phyloP scores from a whole-genome alignment of 2,329 filamentous ascomycete species.

The Canariomyces notabilis region DNA sequence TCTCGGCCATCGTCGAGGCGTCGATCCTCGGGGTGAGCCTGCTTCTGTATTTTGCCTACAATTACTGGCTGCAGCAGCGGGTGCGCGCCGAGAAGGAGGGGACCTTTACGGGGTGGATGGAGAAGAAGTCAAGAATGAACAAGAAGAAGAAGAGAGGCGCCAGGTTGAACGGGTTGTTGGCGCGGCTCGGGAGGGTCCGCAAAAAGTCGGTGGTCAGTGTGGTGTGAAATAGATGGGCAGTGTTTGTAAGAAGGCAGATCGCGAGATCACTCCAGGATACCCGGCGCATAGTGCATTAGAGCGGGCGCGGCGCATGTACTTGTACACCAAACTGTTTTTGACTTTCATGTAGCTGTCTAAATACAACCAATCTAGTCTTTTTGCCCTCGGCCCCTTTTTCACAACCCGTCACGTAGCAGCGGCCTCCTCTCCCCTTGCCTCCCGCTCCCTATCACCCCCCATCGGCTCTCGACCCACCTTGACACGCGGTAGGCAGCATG shows the following conservation, averaged over 20 bases:
- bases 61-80: conserved; percentile 29
- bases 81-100: conserved; percentile 29
- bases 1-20: conserved; percentile 36
- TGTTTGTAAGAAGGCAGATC: background rate
- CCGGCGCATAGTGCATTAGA: too few species aligned
- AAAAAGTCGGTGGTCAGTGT: conserved; percentile 25
- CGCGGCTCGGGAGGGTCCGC: background rate
- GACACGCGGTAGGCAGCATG: conserved; percentile 59
- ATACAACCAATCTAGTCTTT: too few species aligned
- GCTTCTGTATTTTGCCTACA: conserved; percentile 29
- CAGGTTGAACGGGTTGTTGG: conserved; percentile 1
- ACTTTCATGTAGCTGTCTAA: too few species aligned
- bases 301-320: too few species aligned
- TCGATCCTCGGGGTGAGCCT: conserved; percentile 26
- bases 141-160: background rate
- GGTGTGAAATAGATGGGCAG: conserved; percentile 14
- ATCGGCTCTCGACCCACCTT: conserved; percentile 33
- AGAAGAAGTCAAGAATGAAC: conserved; percentile 8
- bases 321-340: background rate
- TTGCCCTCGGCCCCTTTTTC: background rate
- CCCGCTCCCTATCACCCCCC: conserved; percentile 3
- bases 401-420: background rate
- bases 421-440: background rate
- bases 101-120: conserved; percentile 5
- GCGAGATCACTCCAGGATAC: background rate